Evolutionary conservation across 2,329 filamentous ascomycete genomes (phyloP), one percentile per base, ranked within the genome.

Genomic region (Lomentospora prolificans): DNA sequence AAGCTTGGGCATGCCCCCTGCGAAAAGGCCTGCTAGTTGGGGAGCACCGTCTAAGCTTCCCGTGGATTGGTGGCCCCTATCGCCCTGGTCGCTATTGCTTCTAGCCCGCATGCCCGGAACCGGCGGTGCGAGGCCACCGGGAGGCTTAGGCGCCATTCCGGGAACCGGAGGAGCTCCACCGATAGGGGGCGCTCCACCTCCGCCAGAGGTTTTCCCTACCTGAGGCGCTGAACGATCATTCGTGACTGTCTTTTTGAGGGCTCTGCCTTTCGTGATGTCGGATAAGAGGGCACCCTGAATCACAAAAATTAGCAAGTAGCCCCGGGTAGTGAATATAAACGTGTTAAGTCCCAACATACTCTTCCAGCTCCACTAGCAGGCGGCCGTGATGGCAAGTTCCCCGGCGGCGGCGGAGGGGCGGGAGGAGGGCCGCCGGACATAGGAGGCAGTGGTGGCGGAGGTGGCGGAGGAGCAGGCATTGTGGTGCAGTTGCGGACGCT

Each of bases 1-100:
- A 65, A 99, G 69, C 73, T 96, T 97, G 2, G 94, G 94, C 82
- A 97, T 97, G 36, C 92, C 94, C 33, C 90, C 91, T 1, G 89
- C 90, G 66, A 99, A 96, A 25, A 99, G 70, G 1, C 94, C 94
- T 28, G 77, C 92, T 9, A 97, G 70, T 67, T 96, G 92, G 9
- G 90, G 90, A 51, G 89, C 82, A 19, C 82, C 70, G 22, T 85
- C 80, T 61, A 78, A 70, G 25, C 59, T 60, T 10, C 58, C 56
- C 19, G 44, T 57, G 3, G 58, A 27, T 17, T 53, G 55, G n/a
- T 60, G 59, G 2, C 71, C 71, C 19, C 48, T 8, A 14, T 77
- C 75, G 19, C 77, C 78, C 54, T 81, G 80, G 63, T 95, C 90
- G 68, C 91, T 96, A 68, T 94, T 91, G 70, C 90, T 95, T 67